These are phyloP conservation scores for Orobanche coerulescens DNA, from an alignment of 257 asterid species.

Conservation along the genomic window DNA sequence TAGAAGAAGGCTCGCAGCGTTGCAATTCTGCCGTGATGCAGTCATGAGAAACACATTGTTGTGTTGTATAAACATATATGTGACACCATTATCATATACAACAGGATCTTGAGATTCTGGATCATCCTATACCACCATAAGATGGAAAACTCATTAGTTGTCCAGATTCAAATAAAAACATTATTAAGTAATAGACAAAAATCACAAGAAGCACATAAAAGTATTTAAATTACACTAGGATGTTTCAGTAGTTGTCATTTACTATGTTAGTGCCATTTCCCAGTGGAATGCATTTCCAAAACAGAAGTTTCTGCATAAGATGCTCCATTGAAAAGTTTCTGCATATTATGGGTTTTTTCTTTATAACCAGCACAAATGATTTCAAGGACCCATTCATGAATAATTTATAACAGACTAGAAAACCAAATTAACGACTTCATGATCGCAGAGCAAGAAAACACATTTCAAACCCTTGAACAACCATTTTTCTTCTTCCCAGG, in stretches of 20 bases:
- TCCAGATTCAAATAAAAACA: constrained; percentile 18
- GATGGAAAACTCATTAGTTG: constrained; percentile 4
- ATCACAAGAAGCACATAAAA: not conserved
- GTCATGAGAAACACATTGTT: constrained; percentile 91
- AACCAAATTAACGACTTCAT: not conserved
- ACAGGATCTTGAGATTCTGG: constrained; percentile 75
- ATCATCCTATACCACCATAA: constrained; percentile 61
- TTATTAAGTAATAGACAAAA: not conserved
- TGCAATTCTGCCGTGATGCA: constrained; percentile 94
- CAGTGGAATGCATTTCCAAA: constrained; percentile 12
- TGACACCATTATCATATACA: constrained; percentile 74
- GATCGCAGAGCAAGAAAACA: not conserved
- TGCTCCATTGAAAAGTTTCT: not conserved
- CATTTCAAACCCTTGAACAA: not conserved
- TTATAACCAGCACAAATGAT: not conserved
- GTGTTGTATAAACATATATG: constrained; percentile 93
- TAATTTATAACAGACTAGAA: not conserved
- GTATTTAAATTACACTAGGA: not conserved
- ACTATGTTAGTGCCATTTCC: not conserved
- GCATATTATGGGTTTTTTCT: not conserved
- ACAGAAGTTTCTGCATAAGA: constrained; percentile 8
- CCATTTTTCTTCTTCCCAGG: not conserved
- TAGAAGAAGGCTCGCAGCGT: constrained; percentile 90
- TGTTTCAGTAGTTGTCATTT: not conserved
- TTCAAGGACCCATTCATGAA: not conserved